These are phyloP conservation scores for Parafenestella ontariensis DNA, from an alignment of 2,329 filamentous ascomycete species.

Conservation along the genomic window DNA sequence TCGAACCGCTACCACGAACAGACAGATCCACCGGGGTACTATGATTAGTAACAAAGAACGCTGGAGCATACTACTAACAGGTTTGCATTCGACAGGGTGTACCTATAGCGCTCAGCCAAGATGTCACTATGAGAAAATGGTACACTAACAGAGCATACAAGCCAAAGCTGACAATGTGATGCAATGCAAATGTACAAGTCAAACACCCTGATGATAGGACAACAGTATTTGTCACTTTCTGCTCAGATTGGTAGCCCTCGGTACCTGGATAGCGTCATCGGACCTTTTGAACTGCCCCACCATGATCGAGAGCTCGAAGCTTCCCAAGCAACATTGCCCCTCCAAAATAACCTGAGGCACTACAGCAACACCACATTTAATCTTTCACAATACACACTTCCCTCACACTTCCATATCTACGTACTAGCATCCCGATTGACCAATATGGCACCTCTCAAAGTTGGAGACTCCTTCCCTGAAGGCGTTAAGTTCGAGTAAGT, in stretches of 20 bases:
- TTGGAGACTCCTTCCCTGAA: slow-evolving; percentile 82
- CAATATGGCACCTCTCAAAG: slow-evolving; percentile 72
- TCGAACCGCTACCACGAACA: neutral
- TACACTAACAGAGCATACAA: neutral
- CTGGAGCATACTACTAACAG: no score
- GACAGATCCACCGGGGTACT: neutral
- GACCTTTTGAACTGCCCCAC: slow-evolving; percentile 12
- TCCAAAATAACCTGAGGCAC: slow-evolving; percentile 4
- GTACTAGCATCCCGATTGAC: slow-evolving; percentile 7
- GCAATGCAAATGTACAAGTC: neutral
- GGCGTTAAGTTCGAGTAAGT: slow-evolving; percentile 77
- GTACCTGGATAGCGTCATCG: slow-evolving; percentile 21
- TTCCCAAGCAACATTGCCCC: slow-evolving; percentile 22
- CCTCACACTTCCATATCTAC: neutral
- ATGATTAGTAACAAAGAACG: no score
- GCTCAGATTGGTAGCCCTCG: slow-evolving; percentile 4
- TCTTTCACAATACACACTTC: slow-evolving; percentile 1
- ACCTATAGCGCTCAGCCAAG: neutral
- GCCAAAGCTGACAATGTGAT: neutral
- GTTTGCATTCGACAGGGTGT: neutral
- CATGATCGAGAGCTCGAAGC: slow-evolving; percentile 22
- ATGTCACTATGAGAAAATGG: neutral
- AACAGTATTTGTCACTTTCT: slow-evolving; percentile 23
- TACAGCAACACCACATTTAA: slow-evolving; percentile 1
- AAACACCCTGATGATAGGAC: slow-evolving; percentile 12